phyloP scores from a whole-genome alignment of 2,329 filamentous ascomycete genomes.

The Alternaria infectoria region DNA sequence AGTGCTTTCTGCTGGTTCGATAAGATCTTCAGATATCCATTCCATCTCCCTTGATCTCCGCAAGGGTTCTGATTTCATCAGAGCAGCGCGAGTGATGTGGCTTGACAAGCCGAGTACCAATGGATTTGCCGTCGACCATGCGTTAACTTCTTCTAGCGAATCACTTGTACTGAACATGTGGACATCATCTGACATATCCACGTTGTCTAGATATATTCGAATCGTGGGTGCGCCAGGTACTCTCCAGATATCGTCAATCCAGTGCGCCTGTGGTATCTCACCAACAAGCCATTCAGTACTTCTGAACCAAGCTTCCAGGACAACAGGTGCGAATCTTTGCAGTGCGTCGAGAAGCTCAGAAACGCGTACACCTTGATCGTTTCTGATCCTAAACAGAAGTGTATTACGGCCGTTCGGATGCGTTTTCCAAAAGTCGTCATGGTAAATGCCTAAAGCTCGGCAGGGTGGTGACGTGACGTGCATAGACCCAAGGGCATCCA shows the following conservation, averaged over 20 bases:
- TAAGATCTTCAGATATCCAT: background rate
- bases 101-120: background rate
- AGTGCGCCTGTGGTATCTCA: background rate
- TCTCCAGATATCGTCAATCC: background rate
- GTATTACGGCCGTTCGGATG: background rate
- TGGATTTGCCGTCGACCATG: too few relatives aligned
- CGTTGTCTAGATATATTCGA: background rate
- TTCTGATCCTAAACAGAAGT: background rate
- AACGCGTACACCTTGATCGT: background rate
- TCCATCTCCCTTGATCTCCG: background rate
- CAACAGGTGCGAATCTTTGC: too few relatives aligned
- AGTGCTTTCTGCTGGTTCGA: background rate
- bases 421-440: background rate
- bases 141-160: too few relatives aligned
- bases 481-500: background rate
- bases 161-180: too few relatives aligned
- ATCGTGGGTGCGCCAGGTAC: background rate
- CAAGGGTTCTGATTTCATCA: background rate
- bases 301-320: too few relatives aligned
- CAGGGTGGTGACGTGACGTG: background rate
- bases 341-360: fast-evolving
- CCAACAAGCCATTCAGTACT: background rate
- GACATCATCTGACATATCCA: background rate
- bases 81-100: background rate
- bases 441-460: background rate